phyloP scores from a whole-genome alignment of 441 rosid species.

The Populus trichocarpa region DNA sequence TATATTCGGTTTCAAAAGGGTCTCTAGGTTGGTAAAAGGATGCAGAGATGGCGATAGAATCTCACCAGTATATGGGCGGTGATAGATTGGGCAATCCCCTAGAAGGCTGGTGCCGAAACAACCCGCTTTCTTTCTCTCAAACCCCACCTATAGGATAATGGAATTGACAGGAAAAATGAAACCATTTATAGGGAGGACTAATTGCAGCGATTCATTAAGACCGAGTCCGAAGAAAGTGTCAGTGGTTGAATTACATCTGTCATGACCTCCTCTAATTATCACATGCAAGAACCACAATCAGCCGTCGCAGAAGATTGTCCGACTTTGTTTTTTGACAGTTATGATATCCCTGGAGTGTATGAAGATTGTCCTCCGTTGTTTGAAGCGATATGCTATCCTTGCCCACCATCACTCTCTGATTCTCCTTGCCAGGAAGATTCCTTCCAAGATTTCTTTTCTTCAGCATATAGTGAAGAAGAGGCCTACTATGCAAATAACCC shows the following conservation, averaged over 20 bases:
- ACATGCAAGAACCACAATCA: slow-evolving; percentile 9
- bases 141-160: neutral
- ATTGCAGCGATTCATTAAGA: neutral
- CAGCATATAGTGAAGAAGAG: slow-evolving; percentile 3
- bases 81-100: neutral
- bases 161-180: neutral
- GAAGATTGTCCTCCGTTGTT: neutral
- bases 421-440: slow-evolving; percentile 17
- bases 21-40: neutral
- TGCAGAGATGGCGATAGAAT: slow-evolving; percentile 2
- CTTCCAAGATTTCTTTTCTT: neutral
- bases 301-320: slow-evolving; percentile 4
- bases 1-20: slow-evolving; percentile 10
- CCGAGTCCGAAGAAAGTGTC: neutral
- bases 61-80: slow-evolving; percentile 9
- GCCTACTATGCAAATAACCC: neutral
- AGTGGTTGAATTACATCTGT: neutral
- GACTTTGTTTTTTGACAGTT: neutral
- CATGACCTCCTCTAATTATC: slow-evolving; percentile 7
- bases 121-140: neutral
- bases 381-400: slow-evolving; percentile 4
- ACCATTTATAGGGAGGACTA: neutral
- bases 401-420: slow-evolving; percentile 1
- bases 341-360: neutral
- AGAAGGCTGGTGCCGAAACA: neutral